phyloP scores from a whole-genome alignment of 73 alveolate genomes.

The Paraurostyla sp. region DNA sequence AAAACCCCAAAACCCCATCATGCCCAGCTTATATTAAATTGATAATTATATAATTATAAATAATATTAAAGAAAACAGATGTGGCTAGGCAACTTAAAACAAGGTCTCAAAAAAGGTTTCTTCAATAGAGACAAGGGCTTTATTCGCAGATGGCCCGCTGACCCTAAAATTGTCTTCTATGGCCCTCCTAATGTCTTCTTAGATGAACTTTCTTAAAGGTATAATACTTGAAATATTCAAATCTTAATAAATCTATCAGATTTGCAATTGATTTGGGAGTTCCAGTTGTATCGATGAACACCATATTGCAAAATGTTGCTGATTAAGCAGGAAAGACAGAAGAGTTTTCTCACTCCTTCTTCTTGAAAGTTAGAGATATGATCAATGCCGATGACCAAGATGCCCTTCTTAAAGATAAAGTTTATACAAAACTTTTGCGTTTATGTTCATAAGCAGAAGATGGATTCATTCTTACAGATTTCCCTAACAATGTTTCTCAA shows the following conservation, averaged over 20 bases:
- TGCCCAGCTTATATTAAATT: no score
- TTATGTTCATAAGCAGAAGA: constrained; percentile 53
- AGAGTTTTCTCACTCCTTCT: constrained; percentile 58
- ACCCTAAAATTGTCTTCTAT: constrained; percentile 56
- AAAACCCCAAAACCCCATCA: no score
- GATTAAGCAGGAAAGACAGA: constrained; percentile 41
- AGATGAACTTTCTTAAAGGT: constrained; percentile 47
- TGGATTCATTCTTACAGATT: constrained; percentile 67
- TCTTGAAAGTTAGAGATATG: constrained; percentile 51
- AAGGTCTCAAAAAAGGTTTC: constrained; percentile 35
- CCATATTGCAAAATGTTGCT: constrained; percentile 6
- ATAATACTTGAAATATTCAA: no score
- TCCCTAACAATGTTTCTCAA: constrained; percentile 64
- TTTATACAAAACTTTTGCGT: constrained; percentile 51
- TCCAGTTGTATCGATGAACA: constrained; percentile 49
- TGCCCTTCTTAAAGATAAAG: constrained; percentile 46
- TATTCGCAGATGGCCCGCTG: constrained; percentile 56
- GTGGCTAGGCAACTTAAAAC: constrained; percentile 14
- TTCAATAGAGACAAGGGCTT: not conserved
- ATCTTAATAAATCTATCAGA: not conserved
- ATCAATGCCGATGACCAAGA: constrained; percentile 44
- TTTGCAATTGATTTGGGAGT: constrained; percentile 64
- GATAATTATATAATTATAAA: no score
- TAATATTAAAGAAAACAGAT: no score
- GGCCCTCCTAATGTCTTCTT: constrained; percentile 62